Base-by-base conservation (phyloP, 768 basidiomycete genomes). In the Daedaleopsis nitida region DNA sequence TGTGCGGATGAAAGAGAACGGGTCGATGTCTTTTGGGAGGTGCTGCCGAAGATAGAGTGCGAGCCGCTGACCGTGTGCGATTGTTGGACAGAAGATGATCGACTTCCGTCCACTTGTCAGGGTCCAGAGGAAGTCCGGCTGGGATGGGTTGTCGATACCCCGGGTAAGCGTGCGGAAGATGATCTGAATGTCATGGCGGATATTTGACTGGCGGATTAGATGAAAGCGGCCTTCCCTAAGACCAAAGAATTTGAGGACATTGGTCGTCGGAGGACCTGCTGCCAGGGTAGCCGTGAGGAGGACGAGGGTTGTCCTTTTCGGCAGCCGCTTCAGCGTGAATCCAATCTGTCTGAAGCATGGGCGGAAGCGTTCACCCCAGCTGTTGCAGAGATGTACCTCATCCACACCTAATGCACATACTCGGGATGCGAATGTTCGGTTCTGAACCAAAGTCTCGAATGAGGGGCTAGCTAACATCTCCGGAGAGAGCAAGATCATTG, bases 31-130 rank as follows among this genome's bases (percentile, higher is more conserved):
- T 3, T 3, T 32, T 3, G 27, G 27, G 7, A 32, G 27, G 27
- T 32, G 27, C 7, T 32, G 27, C 27, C 27, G 27, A 32, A 75
- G 65, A 55, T 74, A 72, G 3, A 58, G 61, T 7, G 73, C 32
- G 5, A 51, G 43, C 0, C 65, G 70, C 39, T 67, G 69, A 5
- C 66, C 68, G 1, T 72, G 64, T 0, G 49, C 10, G 32, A 75
- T 71, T 0, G 73, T 69, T n/a, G 65, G 59, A 55, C 68, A 66
- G 48, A 74, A 76, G 2, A 76, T 67, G 11, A 75, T 55, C 0
- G 68, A 73, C 19, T 24, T 9, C 10, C 51, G 6, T 2, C 27
- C 51, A 13, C 27, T 34, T 3, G 11, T 9, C 10, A 52, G 51
- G 11, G 27, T 24, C 51, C 51, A 52, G 6, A 13, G 13, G 17